Base-by-base conservation (phyloP, 2,329 filamentous ascomycete species). In the Aspergillus sp. region DNA sequence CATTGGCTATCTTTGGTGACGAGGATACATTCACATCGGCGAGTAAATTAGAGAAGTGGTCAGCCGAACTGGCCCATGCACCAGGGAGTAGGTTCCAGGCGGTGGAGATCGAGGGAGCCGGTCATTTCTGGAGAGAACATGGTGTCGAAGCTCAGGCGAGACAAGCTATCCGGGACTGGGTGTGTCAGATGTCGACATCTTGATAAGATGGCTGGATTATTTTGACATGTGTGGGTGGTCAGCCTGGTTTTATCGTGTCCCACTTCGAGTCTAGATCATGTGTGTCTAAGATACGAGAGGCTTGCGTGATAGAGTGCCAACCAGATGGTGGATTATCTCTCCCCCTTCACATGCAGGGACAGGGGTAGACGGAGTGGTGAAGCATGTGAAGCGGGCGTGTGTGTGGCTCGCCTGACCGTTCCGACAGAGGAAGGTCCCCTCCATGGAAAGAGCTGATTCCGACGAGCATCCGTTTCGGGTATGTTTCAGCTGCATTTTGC, bases 1-100 rank as follows among this genome's bases (percentile, higher is more conserved):
- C 89, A 0, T 73, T 96, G 36, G 87, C 86, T 0, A 75, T 96
- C 0, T 96, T 88, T 70, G 94, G 93, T 1, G 86, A 88, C 54
- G 80, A 84, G 3, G 93, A 98, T 73, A 77, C 83, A 0, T 96
- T 97, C 65, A 88, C 90, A 1, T 84, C 87, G 1, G 80, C 80
- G 3, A 83, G 81, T 60, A 90, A 86, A 73, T 79, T 93, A 66
- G 82, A 84, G 10, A 77, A 80, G 1, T 96, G 93, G 93, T 80
- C 81, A 8, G 76, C 78, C 42, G 82, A 80, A 61, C 75, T 93
- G 48, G 73, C 75, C 17, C 71, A 74, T 11, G 67, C 66, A 41
- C 70, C 74, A 0, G 74, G 72, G 1, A 85, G 84, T 17, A 69
- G 63, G 53, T 87, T 88, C 59, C 71, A 67, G 5, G 77, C 75